These are phyloP conservation scores for Candida taoyuanica DNA, from an alignment of 805 yeast species.

Conservation along the genomic window DNA sequence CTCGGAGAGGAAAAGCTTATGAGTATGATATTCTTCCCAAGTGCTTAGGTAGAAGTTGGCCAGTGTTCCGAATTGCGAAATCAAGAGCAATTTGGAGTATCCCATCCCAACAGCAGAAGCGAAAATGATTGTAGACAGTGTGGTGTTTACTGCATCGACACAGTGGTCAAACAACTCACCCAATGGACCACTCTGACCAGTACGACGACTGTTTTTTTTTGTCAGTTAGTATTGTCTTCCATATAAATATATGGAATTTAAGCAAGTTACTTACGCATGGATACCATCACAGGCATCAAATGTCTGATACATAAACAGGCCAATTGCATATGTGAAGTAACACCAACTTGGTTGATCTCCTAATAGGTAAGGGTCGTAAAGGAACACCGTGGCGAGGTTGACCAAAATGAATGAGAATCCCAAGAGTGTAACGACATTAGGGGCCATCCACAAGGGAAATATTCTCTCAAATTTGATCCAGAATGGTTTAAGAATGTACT, in stretches of 20 bases:
- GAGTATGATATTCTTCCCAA: slow-evolving; percentile 95
- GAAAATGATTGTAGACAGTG: slow-evolving; percentile 70
- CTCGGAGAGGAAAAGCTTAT: slow-evolving; percentile 67
- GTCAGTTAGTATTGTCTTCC: no score
- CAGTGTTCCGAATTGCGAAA: slow-evolving; percentile 69
- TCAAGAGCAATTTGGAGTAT: slow-evolving; percentile 51
- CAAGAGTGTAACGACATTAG: slow-evolving; percentile 78
- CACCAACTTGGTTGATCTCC: slow-evolving; percentile 68
- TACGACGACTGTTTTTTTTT: no score
- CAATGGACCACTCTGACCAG: slow-evolving; percentile 91
- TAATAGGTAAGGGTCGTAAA: slow-evolving; percentile 65
- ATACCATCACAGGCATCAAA: slow-evolving; percentile 96
- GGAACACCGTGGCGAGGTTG: slow-evolving; percentile 61
- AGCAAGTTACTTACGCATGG: no score
- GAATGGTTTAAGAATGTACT: slow-evolving; percentile 72
- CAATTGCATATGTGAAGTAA: slow-evolving; percentile 71
- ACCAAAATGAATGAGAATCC: slow-evolving; percentile 71
- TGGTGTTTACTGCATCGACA: slow-evolving; percentile 68
- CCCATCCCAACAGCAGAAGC: slow-evolving; percentile 78
- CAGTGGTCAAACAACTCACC: slow-evolving; percentile 96
- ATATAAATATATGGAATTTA: neutral
- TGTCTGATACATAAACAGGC: slow-evolving; percentile 86
- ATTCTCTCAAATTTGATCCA: slow-evolving; percentile 69
- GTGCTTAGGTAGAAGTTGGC: slow-evolving; percentile 85
- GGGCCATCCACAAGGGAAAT: slow-evolving; percentile 88